Evolutionary conservation across 306 rosid species (phyloP).

Genomic region (Corylus avellana): DNA sequence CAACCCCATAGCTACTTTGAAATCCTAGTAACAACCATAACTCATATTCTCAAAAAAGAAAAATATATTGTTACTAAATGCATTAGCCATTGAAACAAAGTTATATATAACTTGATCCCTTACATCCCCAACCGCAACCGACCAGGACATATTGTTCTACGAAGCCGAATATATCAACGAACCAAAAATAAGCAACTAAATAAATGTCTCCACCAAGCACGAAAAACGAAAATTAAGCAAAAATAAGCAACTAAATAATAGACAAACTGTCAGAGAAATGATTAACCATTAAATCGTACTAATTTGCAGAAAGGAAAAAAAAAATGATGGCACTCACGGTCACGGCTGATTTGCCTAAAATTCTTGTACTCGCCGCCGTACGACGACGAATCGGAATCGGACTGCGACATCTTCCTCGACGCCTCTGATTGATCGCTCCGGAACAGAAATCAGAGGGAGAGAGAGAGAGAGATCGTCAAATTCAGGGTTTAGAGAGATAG

Average conservation of each 20-base stretch:
- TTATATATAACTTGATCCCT: not conserved
- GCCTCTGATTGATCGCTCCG: not conserved
- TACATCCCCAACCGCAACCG: not conserved
- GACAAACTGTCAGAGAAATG: not conserved
- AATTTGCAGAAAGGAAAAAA: not conserved
- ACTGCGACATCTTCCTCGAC: constrained; percentile 46
- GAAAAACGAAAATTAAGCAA: not conserved
- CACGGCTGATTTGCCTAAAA: constrained; percentile 63
- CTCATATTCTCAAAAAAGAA: not conserved
- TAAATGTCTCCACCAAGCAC: not conserved
- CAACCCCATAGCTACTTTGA: not conserved
- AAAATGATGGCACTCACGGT: constrained; percentile 38
- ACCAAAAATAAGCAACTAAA: not conserved
- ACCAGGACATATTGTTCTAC: not conserved
- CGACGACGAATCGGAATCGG: constrained; percentile 63
- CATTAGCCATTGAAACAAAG: not conserved
- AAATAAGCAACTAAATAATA: not conserved
- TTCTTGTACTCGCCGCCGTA: constrained; percentile 51
- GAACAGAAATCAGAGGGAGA: not conserved
- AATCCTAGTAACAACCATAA: not conserved
- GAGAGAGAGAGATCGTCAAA: constrained; percentile 15
- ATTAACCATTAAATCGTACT: not conserved
- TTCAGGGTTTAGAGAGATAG: constrained; percentile 6
- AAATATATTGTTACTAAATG: not conserved
- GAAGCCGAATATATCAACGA: not conserved